Percentiles rank a stretch among this genome's conserved stretches.
These are phyloP conservation scores for Trichosporon sp. DNA, from an alignment of 1,284 basidiomycete genomes.

Conservation along the genomic window DNA sequence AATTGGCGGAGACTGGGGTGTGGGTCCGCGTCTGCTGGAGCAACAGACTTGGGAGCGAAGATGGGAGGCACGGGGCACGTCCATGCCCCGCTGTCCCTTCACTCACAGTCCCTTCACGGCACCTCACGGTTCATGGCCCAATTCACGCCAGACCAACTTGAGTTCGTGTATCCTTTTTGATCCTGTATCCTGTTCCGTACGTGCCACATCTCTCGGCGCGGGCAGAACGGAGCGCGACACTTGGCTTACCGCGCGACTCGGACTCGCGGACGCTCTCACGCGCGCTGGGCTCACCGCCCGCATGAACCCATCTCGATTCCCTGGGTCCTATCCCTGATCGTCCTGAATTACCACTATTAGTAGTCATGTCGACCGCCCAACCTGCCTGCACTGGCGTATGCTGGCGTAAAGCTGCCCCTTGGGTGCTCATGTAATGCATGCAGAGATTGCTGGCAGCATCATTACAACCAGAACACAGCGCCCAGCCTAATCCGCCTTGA, in stretches of 20 bases:
- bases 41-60: not conserved
- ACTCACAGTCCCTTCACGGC: too few relatives aligned
- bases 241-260: not conserved
- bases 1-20: too few relatives aligned
- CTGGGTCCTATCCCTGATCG: not conserved
- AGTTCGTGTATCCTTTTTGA: too few relatives aligned
- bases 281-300: not conserved
- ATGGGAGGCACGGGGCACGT: not conserved
- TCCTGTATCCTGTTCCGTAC: not conserved
- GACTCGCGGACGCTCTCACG: not conserved
- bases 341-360: slow-evolving; percentile 18
- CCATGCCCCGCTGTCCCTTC: not conserved
- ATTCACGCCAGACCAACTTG: not conserved
- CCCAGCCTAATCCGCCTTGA: not conserved
- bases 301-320: not conserved
- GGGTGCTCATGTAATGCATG: slow-evolving; percentile 3
- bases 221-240: not conserved
- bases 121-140: not conserved
- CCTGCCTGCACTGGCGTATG: not conserved
- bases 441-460: not conserved
- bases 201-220: not conserved
- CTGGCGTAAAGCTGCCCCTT: not conserved
- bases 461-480: not conserved
- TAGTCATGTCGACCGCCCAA: not conserved
- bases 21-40: too few relatives aligned